Base-by-base conservation (phyloP, 1,284 basidiomycete species). In the Sanghuangporus sanghuang region DNA sequence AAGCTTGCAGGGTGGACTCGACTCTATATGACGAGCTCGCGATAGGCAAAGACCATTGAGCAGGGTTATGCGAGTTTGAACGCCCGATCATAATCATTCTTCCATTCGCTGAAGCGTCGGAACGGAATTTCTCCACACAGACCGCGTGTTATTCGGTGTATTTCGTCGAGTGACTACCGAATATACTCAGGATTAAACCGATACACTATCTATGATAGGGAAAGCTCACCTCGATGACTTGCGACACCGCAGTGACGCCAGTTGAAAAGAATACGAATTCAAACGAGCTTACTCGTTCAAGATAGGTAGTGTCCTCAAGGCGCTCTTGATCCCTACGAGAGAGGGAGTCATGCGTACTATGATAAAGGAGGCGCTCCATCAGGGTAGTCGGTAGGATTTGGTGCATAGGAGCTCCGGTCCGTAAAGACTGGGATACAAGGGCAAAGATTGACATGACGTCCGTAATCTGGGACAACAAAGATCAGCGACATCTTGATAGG, bases 51-150 rank as follows among this genome's bases (percentile, higher is more conserved):
- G 27, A 32, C 27, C 27, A 32, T 32, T 32, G 27, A 32, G 5
- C 27, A 32, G 27, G 27, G 27, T 49, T 16, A 53, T 59, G 14
- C 38, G 44, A 35, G 16, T 42, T 53, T 16, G 62, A 71, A 71
- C 46, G 44, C 50, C 14, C 66, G 69, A 16, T 76, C 74, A 64
- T 74, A 75, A 57, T 74, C 70, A 49, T 71, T 67, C 61, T 70
- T 76, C 81, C 81, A 82, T 36, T 68, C 68, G 27, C 71, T 72
- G 64, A 79, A 82, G 1, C 81, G 81, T 58, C 72, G 70, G 40
- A 83, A 69, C 3, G 79, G 79, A 2, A 82, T 74, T 68, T 79
- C 80, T 2, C 81, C 81, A 66, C 80, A 81, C 6, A 83, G 71
- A 27, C 72, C 68, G 35, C 74, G 76, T 16, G 77, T 77, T 54